Evolutionary conservation across 2,329 filamentous ascomycete genomes (phyloP).

Genomic region (Claviceps humidiphila): DNA sequence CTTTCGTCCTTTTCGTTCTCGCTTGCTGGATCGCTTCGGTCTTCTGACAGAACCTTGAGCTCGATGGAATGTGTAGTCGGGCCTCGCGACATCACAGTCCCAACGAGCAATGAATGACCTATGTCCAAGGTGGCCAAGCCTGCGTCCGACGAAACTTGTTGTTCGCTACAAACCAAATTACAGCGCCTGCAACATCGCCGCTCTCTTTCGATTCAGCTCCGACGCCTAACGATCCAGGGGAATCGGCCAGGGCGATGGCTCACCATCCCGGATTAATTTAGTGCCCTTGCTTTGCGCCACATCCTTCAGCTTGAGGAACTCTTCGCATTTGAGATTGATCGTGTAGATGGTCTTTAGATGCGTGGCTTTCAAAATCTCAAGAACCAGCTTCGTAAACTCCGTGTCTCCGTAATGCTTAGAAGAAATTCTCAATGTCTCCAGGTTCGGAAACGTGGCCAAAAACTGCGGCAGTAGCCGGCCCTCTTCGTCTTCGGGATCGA

Average conservation of each 20-base stretch:
- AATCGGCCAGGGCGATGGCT: constrained; percentile 19
- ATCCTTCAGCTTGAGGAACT: constrained; percentile 12
- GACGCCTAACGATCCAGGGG: not conserved
- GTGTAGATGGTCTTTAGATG: constrained; percentile 22
- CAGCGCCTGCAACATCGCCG: too few relatives aligned
- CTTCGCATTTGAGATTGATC: constrained; percentile 12
- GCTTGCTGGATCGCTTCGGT: too few relatives aligned
- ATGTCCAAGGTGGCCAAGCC: too few relatives aligned
- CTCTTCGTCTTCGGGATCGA: constrained; percentile 14
- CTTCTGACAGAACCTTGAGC: too few relatives aligned
- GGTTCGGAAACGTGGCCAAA: constrained; percentile 22
- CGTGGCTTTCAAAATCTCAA: constrained; percentile 18
- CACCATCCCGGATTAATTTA: constrained; percentile 17
- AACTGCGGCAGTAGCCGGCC: constrained; percentile 21
- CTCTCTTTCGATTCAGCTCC: too few relatives aligned
- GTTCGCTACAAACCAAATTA: too few relatives aligned
- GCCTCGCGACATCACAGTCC: too few relatives aligned
- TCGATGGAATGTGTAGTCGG: too few relatives aligned
- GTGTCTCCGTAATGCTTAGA: constrained; percentile 17
- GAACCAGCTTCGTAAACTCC: constrained; percentile 17
- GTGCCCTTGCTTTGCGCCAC: constrained; percentile 14
- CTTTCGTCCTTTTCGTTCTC: too few relatives aligned
- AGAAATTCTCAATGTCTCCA: constrained; percentile 22
- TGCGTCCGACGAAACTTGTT: too few relatives aligned
- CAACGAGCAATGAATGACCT: too few relatives aligned